A percentile compares a stretch with the other conserved stretches of the same genome.
Conservation (phyloP, 192 early-diverging fungal species). For the Kappamyces sp. region DNA sequence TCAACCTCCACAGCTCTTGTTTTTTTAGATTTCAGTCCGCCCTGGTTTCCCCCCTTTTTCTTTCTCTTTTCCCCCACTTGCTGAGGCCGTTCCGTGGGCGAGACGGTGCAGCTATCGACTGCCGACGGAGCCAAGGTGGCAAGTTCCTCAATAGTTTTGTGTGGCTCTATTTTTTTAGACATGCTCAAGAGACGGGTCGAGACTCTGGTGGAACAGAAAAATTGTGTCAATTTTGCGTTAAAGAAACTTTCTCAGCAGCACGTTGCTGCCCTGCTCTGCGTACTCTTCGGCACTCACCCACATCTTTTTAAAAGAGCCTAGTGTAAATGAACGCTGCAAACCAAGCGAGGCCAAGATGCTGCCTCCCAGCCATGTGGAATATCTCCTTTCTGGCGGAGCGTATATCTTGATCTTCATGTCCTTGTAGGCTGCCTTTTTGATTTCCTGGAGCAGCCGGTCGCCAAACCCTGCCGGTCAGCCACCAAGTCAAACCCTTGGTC, state of each 20-base stretch:
- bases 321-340: slow-evolving; percentile 24
- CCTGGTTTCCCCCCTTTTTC: slow-evolving; percentile 6
- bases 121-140: no score
- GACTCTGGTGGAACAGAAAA: no score
- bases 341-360: slow-evolving; percentile 91
- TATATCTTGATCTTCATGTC: slow-evolving; percentile 97
- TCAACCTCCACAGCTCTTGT: background rate
- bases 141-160: no score
- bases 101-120: no score
- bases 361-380: slow-evolving; percentile 97
- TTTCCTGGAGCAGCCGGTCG: slow-evolving; percentile 84
- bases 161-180: no score
- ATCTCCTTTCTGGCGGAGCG: slow-evolving; percentile 96
- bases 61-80: background rate
- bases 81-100: no score
- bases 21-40: slow-evolving; percentile 13
- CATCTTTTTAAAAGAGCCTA: slow-evolving; percentile 97
- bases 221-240: no score
- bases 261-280: slow-evolving; percentile 5
- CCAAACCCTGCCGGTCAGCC: slow-evolving; percentile 51
- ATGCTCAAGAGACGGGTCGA: no score
- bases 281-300: slow-evolving; percentile 96
- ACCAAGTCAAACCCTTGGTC: slow-evolving; percentile 47
- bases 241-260: no score
- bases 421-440: slow-evolving; percentile 82